Percentiles rank a stretch among this genome's conserved stretches.
Evolutionary conservation across 73 alveolate species (phyloP).

Genomic region (Paramecium pentaurelia): DNA sequence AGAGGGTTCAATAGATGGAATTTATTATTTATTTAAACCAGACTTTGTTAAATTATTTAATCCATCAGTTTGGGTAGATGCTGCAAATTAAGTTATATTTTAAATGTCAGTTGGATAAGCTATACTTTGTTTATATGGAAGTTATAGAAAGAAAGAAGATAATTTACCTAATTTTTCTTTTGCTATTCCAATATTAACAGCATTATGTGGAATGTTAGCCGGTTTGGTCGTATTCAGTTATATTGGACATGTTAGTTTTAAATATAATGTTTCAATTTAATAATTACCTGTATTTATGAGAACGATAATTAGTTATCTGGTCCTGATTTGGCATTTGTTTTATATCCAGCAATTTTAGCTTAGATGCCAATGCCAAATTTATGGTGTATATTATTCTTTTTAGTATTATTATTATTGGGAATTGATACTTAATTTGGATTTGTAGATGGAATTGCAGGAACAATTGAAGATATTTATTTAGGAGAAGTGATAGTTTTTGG

Average conservation of each 20-base stretch:
- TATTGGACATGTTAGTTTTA: slow-evolving; percentile 62
- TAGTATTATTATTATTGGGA: slow-evolving; percentile 51
- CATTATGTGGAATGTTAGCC: slow-evolving; percentile 63
- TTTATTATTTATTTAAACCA: slow-evolving; percentile 60
- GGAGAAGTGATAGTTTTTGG: neutral
- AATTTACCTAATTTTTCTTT: slow-evolving; percentile 36
- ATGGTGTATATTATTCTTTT: slow-evolving; percentile 64
- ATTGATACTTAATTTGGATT: slow-evolving; percentile 60
- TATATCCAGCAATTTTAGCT: slow-evolving; percentile 66
- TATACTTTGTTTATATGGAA: slow-evolving; percentile 45
- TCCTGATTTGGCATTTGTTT: slow-evolving; percentile 69
- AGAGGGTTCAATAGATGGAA: slow-evolving; percentile 60
- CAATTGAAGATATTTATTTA: slow-evolving; percentile 45
- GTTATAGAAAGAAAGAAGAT: slow-evolving; percentile 47
- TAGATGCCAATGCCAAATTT: slow-evolving; percentile 60
- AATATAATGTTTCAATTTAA: neutral
- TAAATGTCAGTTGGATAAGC: slow-evolving; percentile 63
- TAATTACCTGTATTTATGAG: slow-evolving; percentile 47
- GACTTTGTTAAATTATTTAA: slow-evolving; percentile 56
- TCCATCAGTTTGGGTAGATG: slow-evolving; percentile 69
- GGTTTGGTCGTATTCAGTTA: slow-evolving; percentile 62
- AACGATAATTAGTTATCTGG: slow-evolving; percentile 44
- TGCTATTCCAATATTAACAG: slow-evolving; percentile 61
- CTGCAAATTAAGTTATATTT: slow-evolving; percentile 63
- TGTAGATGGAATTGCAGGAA: slow-evolving; percentile 59